Conservation (phyloP, 768 basidiomycete genomes). For the Lentinula guzmanii region DNA sequence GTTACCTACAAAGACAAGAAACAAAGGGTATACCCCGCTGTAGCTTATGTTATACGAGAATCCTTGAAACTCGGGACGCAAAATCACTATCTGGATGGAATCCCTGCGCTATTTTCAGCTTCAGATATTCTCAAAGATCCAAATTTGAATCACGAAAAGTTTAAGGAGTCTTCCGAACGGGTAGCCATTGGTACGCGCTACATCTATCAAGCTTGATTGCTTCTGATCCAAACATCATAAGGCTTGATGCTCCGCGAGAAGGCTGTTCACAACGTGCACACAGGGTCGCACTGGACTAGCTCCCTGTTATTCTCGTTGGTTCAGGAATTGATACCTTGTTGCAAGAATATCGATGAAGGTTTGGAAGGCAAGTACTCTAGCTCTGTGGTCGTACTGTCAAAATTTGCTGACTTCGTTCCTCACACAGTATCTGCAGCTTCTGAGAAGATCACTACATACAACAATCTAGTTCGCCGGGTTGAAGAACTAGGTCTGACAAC, state of each 20-base stretch:
- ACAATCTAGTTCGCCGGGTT: slow-evolving; percentile 52
- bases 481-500: slow-evolving; percentile 55
- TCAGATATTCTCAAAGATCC: slow-evolving; percentile 35
- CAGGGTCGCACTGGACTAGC: slow-evolving; percentile 63
- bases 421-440: slow-evolving; percentile 37
- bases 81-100: slow-evolving; percentile 72
- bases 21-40: slow-evolving; percentile 49
- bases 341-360: slow-evolving; percentile 30
- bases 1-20: slow-evolving; percentile 60
- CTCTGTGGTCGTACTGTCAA: slow-evolving; percentile 10
- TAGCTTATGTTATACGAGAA: slow-evolving; percentile 72
- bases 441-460: slow-evolving; percentile 54
- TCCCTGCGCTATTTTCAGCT: slow-evolving; percentile 60
- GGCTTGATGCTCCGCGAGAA: slow-evolving; percentile 68
- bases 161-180: slow-evolving; percentile 39
- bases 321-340: slow-evolving; percentile 58
- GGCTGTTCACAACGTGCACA: slow-evolving; percentile 53
- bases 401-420: slow-evolving; percentile 6
- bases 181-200: slow-evolving; percentile 49
- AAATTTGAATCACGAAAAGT: slow-evolving; percentile 25
- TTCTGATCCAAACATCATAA: slow-evolving; percentile 14
- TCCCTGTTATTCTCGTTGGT: slow-evolving; percentile 73
- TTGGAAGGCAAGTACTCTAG: slow-evolving; percentile 36
- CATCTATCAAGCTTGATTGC: background rate
- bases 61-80: slow-evolving; percentile 80